Conservation (phyloP, 495 filamentous ascomycete genomes). For the Penicillium angulare region DNA sequence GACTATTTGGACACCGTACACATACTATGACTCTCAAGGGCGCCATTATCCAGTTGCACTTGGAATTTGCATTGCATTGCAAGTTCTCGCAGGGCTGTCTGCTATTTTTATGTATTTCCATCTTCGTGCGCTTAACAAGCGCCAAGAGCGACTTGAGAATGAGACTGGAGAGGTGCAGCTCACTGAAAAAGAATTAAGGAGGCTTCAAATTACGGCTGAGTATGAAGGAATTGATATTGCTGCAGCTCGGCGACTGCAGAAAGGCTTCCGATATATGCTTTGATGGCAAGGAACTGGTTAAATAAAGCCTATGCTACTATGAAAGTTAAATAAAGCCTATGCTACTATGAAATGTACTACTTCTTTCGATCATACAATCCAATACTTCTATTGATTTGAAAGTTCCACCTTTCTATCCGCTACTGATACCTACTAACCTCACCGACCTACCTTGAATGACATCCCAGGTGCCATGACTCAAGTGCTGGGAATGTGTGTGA, state of each 20-base stretch:
- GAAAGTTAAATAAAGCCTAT: no score
- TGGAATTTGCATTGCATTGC: slow-evolving; percentile 44
- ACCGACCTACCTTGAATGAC: no score
- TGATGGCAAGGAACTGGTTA: no score
- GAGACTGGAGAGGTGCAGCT: slow-evolving; percentile 20
- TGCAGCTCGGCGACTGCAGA: slow-evolving; percentile 29
- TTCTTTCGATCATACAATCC: no score
- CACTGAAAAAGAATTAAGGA: slow-evolving; percentile 25
- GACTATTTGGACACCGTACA: slow-evolving; percentile 51
- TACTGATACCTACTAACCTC: no score
- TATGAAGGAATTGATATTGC: slow-evolving; percentile 35
- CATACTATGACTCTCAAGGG: slow-evolving; percentile 32
- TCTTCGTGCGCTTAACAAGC: slow-evolving; percentile 26
- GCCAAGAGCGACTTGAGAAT: slow-evolving; percentile 30
- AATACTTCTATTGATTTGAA: no score
- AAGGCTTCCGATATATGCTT: slow-evolving; percentile 35
- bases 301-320: no score
- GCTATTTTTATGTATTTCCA: slow-evolving; percentile 3
- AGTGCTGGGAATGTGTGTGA: no score
- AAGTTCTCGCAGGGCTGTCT: slow-evolving; percentile 10
- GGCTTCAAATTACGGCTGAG: slow-evolving; percentile 34
- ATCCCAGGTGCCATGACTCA: no score
- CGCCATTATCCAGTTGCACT: slow-evolving; percentile 43
- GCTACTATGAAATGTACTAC: no score
- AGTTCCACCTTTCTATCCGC: no score